Evolutionary conservation across 768 basidiomycete genomes (phyloP), one percentile per base, ranked within the genome.

Genomic region (Amanita rubescens): DNA sequence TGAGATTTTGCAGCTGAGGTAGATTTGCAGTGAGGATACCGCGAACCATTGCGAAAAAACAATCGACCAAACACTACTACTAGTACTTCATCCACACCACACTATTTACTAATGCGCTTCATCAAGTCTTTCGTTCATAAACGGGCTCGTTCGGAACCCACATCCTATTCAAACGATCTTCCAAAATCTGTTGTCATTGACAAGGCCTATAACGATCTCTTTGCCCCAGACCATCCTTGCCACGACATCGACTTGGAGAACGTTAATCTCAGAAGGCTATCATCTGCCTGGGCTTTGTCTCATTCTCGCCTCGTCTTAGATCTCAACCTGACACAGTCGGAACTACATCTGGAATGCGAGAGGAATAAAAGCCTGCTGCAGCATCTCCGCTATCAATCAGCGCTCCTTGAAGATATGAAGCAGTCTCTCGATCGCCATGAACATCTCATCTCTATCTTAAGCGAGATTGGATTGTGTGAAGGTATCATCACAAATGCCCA

Each of bases 1-100:
- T 94, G 50, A 98, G 77, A 66, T 97, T 97, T 67, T 98, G 95
- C 7, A 99, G 78, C 64, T 96, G 92, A 0, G 96, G 94, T 8
- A 97, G 80, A 64, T 95, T 95, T 14, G 89, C 81, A 30, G 90
- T 86, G 59, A 95, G 79, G 52, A 93, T 76, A 46, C 88, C 89
- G 54, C 90, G 77, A 59, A 74, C 79, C 51, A 52, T 52, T 10
- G 32, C 24, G 22, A 14, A 15, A 7, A n/a, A 14, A 51, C 11
- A 15, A 27, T 12, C 4, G 24, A 20, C 15, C 46, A 48, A 20
- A 42, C 25, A n/a, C n/a, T n/a, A n/a, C n/a, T n/a, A n/a, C n/a
- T n/a, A n/a, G n/a, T n/a, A n/a, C n/a, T n/a, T n/a, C 25, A 15
- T 4, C n/a, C 6, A n/a, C 22, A 51, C 22, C 35, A 41, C 24